A percentile compares a stretch with the other conserved stretches of the same genome.
These are phyloP conservation scores for Glebionis coronaria DNA, from an alignment of 129 eudicot species.

Conservation along the genomic window DNA sequence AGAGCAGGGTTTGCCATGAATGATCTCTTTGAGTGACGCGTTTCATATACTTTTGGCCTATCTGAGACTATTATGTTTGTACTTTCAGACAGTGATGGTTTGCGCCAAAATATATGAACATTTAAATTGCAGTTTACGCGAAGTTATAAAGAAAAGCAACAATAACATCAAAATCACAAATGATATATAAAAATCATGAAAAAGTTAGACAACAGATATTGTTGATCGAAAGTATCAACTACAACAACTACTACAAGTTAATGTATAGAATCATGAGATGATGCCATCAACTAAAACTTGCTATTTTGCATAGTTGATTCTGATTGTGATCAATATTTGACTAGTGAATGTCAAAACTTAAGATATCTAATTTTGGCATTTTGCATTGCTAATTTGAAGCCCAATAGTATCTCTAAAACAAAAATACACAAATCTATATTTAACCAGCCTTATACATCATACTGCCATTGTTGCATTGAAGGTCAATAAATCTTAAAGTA, in stretches of 20 bases:
- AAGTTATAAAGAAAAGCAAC: no score
- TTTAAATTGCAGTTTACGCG: no score
- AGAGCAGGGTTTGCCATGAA: no score
- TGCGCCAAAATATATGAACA: no score
- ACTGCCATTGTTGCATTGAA: conserved; percentile 9
- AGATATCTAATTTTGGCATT: conserved; percentile 12
- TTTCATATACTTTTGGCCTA: no score
- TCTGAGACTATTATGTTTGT: no score
- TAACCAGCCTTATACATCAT: conserved; percentile 4
- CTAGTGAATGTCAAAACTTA: not conserved
- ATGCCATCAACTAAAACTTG: conserved; percentile 12
- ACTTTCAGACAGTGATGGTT: no score
- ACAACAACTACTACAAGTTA: conserved; percentile 26
- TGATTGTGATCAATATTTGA: conserved; percentile 14
- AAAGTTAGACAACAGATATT: not conserved
- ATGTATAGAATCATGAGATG: conserved; percentile 14
- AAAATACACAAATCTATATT: conserved; percentile 17
- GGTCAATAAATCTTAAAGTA: not conserved
- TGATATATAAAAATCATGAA: conserved; percentile 5
- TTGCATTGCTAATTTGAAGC: not conserved
- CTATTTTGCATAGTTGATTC: conserved; percentile 6
- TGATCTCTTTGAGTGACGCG: no score
- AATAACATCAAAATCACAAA: not conserved
- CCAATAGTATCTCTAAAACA: conserved; percentile 3
- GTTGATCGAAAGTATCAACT: conserved; percentile 23